phyloP scores from a whole-genome alignment of 2,329 filamentous ascomycete species.

The Diplodia mutila region DNA sequence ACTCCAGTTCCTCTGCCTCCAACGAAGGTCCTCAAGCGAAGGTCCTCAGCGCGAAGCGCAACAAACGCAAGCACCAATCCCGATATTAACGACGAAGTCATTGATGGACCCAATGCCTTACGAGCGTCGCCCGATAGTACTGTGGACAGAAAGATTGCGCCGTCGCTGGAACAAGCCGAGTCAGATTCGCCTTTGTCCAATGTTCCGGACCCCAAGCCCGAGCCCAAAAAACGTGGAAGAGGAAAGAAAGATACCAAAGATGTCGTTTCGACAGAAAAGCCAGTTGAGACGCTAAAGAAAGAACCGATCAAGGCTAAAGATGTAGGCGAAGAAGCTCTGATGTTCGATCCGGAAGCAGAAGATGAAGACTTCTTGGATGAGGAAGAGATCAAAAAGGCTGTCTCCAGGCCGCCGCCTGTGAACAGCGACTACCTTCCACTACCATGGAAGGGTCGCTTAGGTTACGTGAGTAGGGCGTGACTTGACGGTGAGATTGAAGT shows the following conservation, averaged over 20 bases:
- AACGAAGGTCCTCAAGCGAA: not conserved
- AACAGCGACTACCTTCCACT: slow-evolving; percentile 83
- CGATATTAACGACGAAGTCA: slow-evolving; percentile 44
- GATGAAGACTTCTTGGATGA: slow-evolving; percentile 57
- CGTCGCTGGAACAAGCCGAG: slow-evolving; percentile 30
- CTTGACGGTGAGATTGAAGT: not conserved
- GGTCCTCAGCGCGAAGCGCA: not conserved
- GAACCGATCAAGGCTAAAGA: slow-evolving; percentile 15
- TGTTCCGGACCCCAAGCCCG: not conserved
- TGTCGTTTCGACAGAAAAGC: not conserved
- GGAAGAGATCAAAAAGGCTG: slow-evolving; percentile 60
- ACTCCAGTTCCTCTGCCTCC: not conserved
- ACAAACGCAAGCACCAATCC: slow-evolving; percentile 33
- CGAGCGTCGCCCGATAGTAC: slow-evolving; percentile 50
- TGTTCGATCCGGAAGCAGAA: slow-evolving; percentile 58
- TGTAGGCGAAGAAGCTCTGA: slow-evolving; percentile 21
- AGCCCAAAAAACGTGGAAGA: not conserved
- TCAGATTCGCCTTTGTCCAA: slow-evolving; percentile 42
- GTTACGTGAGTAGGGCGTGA: slow-evolving; percentile 68
- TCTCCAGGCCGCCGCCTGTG: slow-evolving; percentile 71
- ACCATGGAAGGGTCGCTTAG: slow-evolving; percentile 86
- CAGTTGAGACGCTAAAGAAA: not conserved
- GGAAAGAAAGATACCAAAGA: not conserved
- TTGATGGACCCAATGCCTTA: slow-evolving; percentile 48
- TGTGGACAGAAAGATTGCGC: slow-evolving; percentile 36